Percentiles rank a stretch among this genome's conserved stretches.
phyloP scores from a whole-genome alignment of 1,139 yeast genomes.

The Geotrichum reessii region DNA sequence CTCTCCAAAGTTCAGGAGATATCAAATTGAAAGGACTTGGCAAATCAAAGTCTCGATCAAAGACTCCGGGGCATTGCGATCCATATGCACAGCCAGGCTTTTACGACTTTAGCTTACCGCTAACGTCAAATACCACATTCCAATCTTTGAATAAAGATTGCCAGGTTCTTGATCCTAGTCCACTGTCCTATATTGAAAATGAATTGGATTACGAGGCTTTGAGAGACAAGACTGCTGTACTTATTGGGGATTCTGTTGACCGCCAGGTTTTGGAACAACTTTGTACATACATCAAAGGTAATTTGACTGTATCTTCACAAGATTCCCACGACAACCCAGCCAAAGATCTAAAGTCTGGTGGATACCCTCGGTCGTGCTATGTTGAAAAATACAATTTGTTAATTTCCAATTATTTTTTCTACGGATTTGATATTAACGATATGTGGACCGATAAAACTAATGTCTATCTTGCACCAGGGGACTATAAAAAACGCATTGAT shows the following conservation, averaged over 20 bases:
- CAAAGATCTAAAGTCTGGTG: constrained; percentile 10
- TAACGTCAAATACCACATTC: background rate
- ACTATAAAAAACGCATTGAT: constrained; percentile 15
- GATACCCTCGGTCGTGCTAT: constrained; percentile 20
- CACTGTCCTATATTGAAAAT: background rate
- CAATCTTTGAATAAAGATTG: background rate
- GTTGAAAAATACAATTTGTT: constrained; percentile 17
- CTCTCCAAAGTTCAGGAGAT: background rate
- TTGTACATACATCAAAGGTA: constrained; percentile 16
- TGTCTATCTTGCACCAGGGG: constrained; percentile 18
- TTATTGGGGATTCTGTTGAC: constrained; percentile 22
- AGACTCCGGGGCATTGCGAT: background rate
- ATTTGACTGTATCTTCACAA: constrained; percentile 16
- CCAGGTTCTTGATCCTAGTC: background rate
- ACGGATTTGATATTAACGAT: constrained; percentile 19
- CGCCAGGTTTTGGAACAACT: constrained; percentile 18
- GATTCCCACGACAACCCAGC: constrained; percentile 9
- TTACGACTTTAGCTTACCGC: background rate
- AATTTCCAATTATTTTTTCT: constrained; percentile 20
- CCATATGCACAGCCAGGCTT: background rate
- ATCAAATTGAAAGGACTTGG: background rate
- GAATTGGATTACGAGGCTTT: constrained; percentile 3
- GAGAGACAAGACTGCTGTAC: constrained; percentile 18
- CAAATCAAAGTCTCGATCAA: background rate
- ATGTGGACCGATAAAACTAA: constrained; percentile 19